Conservation (phyloP, 2,329 filamentous ascomycete genomes). For the Escovopsis sp. region DNA sequence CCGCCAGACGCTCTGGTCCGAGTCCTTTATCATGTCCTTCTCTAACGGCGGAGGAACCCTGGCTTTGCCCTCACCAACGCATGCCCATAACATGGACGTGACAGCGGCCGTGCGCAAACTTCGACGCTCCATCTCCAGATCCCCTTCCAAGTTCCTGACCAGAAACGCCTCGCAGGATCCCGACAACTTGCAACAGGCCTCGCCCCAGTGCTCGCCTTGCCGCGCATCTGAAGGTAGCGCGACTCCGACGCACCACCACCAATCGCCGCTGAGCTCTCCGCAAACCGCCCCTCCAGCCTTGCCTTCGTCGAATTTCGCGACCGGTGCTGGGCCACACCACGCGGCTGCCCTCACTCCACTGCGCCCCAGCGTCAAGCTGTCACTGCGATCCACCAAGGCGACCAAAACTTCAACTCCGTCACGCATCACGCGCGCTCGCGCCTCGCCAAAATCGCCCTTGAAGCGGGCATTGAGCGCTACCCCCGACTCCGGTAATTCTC, state of each 20-base stretch:
- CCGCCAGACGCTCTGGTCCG: constrained; percentile 13
- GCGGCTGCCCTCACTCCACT: constrained; percentile 49
- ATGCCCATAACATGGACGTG: constrained; percentile 68
- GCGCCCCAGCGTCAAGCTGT: constrained; percentile 51
- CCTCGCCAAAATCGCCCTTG: constrained; percentile 66
- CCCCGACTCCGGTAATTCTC: constrained; percentile 54
- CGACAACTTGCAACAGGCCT: constrained; percentile 30
- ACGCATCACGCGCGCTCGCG: constrained; percentile 46
- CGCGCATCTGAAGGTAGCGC: constrained; percentile 21
- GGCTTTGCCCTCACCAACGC: constrained; percentile 75
- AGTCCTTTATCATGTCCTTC: constrained; percentile 37
- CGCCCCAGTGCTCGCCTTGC: constrained; percentile 36
- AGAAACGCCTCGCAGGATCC: constrained; percentile 33
- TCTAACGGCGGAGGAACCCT: constrained; percentile 53
- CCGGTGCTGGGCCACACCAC: constrained; percentile 18
- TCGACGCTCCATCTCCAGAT: constrained; percentile 76
- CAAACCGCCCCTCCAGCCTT: constrained; percentile 22
- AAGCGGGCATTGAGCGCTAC: constrained; percentile 62
- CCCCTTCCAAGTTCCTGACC: constrained; percentile 75
- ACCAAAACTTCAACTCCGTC: constrained; percentile 32
- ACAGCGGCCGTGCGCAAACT: constrained; percentile 70
- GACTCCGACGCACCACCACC: constrained; percentile 19
- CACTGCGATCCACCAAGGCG: constrained; percentile 47
- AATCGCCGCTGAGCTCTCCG: constrained; percentile 17
- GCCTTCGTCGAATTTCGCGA: constrained; percentile 13